Evolutionary conservation across 2,329 filamentous ascomycete genomes (phyloP).

Genomic region (Ilyonectria sp.): DNA sequence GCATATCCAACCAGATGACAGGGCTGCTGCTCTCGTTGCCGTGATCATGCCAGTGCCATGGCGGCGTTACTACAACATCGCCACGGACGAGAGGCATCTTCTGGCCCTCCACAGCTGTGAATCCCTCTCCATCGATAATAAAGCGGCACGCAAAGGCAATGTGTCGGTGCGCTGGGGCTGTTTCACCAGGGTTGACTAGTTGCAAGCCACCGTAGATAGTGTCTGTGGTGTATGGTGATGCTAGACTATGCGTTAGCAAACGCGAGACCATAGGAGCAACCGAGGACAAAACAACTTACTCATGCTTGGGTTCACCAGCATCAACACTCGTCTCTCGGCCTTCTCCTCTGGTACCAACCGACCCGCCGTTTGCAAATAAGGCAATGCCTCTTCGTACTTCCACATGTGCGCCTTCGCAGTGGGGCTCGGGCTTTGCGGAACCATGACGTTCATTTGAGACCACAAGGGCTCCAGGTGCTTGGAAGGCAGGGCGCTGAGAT

Average conservation of each 20-base stretch:
- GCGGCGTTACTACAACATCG: slow-evolving; percentile 71
- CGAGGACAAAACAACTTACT: slow-evolving; percentile 44
- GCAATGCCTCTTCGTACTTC: slow-evolving; percentile 54
- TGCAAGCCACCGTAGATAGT: slow-evolving; percentile 72
- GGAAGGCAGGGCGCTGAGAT: slow-evolving; percentile 48
- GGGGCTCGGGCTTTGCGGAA: slow-evolving; percentile 63
- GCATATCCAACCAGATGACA: slow-evolving; percentile 71
- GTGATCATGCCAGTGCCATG: slow-evolving; percentile 74
- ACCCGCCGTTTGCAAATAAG: slow-evolving; percentile 54
- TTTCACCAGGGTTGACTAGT: slow-evolving; percentile 70
- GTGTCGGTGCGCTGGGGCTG: slow-evolving; percentile 69
- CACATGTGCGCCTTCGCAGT: slow-evolving; percentile 57
- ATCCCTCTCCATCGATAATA: slow-evolving; percentile 71
- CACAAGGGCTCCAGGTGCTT: slow-evolving; percentile 61
- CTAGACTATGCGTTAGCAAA: slow-evolving; percentile 44
- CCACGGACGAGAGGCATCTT: slow-evolving; percentile 66
- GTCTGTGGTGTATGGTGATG: slow-evolving; percentile 62
- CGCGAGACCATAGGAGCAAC: fast-evolving
- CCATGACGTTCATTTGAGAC: slow-evolving; percentile 63
- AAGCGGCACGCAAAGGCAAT: slow-evolving; percentile 71
- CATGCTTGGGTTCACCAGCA: slow-evolving; percentile 65
- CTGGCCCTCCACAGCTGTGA: slow-evolving; percentile 70
- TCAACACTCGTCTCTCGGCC: slow-evolving; percentile 59
- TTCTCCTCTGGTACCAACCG: slow-evolving; percentile 55
- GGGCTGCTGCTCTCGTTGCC: slow-evolving; percentile 69